phyloP scores from a whole-genome alignment of 805 yeast species.

The Spathaspora girioi region DNA sequence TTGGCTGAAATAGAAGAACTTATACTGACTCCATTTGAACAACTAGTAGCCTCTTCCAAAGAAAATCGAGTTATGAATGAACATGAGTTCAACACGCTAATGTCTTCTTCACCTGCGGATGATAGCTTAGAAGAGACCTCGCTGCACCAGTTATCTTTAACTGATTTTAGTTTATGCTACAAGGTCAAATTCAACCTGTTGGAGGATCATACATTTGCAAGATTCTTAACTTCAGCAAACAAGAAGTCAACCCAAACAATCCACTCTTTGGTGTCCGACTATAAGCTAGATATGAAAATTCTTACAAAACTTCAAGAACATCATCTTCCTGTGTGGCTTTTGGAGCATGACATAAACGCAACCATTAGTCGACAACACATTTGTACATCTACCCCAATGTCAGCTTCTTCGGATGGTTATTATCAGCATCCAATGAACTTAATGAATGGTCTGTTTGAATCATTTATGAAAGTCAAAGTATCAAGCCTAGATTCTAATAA shows the following conservation, averaged over 20 bases:
- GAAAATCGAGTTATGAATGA: conserved; percentile 26
- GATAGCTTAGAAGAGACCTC: conserved; percentile 5
- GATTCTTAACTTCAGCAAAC: neutral
- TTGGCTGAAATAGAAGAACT: conserved; percentile 21
- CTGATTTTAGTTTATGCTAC: neutral
- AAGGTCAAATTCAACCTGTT: neutral
- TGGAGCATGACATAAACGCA: conserved; percentile 15
- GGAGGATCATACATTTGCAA: conserved; percentile 8
- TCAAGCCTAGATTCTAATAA: neutral
- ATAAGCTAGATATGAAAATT: neutral
- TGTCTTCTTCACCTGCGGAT: conserved; percentile 22
- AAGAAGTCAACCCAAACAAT: neutral
- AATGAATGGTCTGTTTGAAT: conserved; percentile 20
- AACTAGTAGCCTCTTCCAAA: conserved; percentile 12
- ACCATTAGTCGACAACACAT: conserved; percentile 2
- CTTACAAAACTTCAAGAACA: conserved; percentile 8
- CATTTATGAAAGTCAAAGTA: conserved; percentile 20
- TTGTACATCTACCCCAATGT: conserved; percentile 12
- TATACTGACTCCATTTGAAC: conserved; percentile 25
- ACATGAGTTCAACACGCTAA: conserved; percentile 26
- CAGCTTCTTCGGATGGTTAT: conserved; percentile 10
- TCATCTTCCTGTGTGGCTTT: conserved; percentile 16
- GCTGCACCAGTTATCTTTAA: neutral
- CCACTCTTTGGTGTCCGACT: neutral
- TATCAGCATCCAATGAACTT: conserved; percentile 11